Conservation (phyloP, 2,329 filamentous ascomycete species). For the Knoxdaviesia proteae region DNA sequence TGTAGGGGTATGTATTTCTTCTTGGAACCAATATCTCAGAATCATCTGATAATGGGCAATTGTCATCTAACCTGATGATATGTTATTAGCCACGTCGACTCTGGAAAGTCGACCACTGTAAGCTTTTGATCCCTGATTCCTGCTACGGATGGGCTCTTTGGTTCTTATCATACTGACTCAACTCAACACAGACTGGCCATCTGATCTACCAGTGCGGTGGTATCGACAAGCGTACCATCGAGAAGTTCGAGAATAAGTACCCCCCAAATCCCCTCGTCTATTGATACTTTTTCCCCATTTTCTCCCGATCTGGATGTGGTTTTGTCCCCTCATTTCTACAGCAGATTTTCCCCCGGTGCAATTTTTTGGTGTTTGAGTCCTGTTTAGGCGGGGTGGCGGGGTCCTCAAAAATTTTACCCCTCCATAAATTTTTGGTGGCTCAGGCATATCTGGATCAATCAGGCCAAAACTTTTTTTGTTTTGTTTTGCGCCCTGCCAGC, state of each 20-base stretch:
- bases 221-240: constrained; percentile 99
- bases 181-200: constrained; percentile 41
- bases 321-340: background rate
- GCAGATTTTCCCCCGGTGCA: background rate
- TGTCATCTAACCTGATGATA: background rate
- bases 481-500: background rate
- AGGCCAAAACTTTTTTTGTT: constrained; percentile 6
- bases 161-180: constrained; percentile 6
- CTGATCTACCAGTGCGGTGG: constrained; percentile 99
- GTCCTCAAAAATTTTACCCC: constrained; percentile 1
- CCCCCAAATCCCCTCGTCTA: constrained; percentile 4
- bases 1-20: constrained; percentile 11
- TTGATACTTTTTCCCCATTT: constrained; percentile 6
- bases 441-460: too few species aligned
- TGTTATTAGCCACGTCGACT: constrained; percentile 68
- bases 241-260: constrained; percentile 99
- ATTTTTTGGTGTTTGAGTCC: constrained; percentile 3
- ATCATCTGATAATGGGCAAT: too few species aligned
- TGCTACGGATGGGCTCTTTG: background rate
- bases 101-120: constrained; percentile 96
- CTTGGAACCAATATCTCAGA: constrained; percentile 12
- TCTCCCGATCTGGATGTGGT: constrained; percentile 3
- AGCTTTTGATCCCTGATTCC: constrained; percentile 17
- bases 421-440: constrained; percentile 5
- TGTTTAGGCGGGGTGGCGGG: background rate